These are phyloP conservation scores for Verticillium zaregamsianum DNA, from an alignment of 2,329 filamentous ascomycete species.

Conservation along the genomic window DNA sequence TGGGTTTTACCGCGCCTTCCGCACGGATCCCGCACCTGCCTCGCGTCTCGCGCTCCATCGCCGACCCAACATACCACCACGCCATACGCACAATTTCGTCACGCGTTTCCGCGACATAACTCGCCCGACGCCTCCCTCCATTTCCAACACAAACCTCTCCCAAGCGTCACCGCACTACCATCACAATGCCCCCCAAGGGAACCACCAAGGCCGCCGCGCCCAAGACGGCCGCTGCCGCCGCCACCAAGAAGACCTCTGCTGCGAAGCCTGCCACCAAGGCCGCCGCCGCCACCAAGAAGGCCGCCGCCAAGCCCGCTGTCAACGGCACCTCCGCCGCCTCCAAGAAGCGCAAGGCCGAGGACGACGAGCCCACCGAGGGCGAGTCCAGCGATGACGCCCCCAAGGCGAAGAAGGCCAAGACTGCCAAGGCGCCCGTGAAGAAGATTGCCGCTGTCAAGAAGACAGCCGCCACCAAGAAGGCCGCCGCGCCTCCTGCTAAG, in stretches of 20 bases:
- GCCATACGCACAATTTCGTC: neutral
- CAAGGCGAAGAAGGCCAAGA: constrained; percentile 15
- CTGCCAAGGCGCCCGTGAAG: constrained; percentile 6
- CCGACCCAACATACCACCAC: neutral
- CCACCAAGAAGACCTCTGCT: constrained; percentile 20
- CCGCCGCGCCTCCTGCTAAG: constrained; percentile 5
- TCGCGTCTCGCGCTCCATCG: neutral
- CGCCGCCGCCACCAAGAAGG: constrained; percentile 15
- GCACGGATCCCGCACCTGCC: neutral
- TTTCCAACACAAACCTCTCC: neutral
- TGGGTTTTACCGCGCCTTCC: neutral
- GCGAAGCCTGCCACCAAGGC: constrained; percentile 9
- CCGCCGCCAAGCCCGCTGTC: constrained; percentile 12
- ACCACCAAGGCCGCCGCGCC: constrained; percentile 18
- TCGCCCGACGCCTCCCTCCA: neutral
- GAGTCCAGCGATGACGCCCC: constrained; percentile 10
- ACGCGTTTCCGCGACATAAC: neutral
- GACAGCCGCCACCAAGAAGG: constrained; percentile 10
- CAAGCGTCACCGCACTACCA: neutral
- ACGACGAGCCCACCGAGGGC: constrained; percentile 9
- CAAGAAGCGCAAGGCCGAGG: constrained; percentile 15
- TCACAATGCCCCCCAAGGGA: constrained; percentile 19
- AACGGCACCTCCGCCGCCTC: constrained; percentile 10
- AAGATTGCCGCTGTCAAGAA: constrained; percentile 10
- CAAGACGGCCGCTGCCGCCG: constrained; percentile 18